Percentiles rank a stretch among this genome's conserved stretches.
phyloP scores from a whole-genome alignment of 2,329 filamentous ascomycete species.

The Nemania sp. region DNA sequence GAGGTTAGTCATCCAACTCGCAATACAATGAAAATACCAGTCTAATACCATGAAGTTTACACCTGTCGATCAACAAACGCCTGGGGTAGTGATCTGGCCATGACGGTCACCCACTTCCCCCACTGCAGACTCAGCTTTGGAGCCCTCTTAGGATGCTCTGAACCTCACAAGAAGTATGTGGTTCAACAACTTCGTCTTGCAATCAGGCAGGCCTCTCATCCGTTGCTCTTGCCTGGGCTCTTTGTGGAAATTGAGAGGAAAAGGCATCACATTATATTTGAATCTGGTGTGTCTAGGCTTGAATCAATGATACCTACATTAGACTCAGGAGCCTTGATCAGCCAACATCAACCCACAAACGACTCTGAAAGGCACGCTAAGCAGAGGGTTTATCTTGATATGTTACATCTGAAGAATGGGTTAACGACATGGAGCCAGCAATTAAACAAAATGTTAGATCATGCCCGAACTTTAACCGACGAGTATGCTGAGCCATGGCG shows the following conservation, averaged over 20 bases:
- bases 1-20: neutral
- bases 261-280: constrained; percentile 28
- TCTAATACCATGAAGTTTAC: constrained; percentile 27
- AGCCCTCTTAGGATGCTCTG: constrained; percentile 32
- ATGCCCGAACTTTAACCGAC: neutral
- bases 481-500: neutral
- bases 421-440: constrained; percentile 31
- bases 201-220: constrained; percentile 26
- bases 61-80: constrained; percentile 35
- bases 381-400: constrained; percentile 29
- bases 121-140: constrained; percentile 30
- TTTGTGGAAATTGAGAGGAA: constrained; percentile 38
- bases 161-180: constrained; percentile 13
- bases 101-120: constrained; percentile 35
- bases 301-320: constrained; percentile 15
- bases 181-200: constrained; percentile 12
- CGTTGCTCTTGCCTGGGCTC: constrained; percentile 37
- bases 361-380: constrained; percentile 18
- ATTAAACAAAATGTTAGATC: constrained; percentile 4
- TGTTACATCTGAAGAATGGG: constrained; percentile 30
- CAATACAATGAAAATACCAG: neutral
- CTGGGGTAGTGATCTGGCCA: constrained; percentile 34
- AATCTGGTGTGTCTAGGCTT: constrained; percentile 25
- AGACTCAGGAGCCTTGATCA: neutral
- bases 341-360: neutral